These are phyloP conservation scores for Gamsiella multidivaricata DNA, from an alignment of 192 early-diverging fungal genomes.

Conservation along the genomic window DNA sequence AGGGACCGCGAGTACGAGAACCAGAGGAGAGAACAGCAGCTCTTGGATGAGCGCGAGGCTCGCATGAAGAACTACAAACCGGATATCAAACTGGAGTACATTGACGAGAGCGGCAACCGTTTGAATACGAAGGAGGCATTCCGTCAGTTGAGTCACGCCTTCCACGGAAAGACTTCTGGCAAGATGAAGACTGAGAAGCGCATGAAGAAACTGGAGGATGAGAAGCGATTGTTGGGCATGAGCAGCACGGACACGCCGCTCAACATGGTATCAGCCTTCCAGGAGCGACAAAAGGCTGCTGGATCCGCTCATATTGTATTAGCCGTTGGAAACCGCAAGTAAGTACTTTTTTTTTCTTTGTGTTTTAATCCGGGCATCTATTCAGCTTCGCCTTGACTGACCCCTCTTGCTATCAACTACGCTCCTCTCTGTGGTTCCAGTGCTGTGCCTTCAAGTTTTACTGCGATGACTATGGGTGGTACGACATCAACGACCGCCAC, in stretches of 20 bases:
- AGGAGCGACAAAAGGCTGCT: slow-evolving; percentile 73
- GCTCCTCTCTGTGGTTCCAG: slow-evolving; percentile 17
- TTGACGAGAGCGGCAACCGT: slow-evolving; percentile 86
- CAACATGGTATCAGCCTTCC: slow-evolving; percentile 75
- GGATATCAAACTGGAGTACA: slow-evolving; percentile 89
- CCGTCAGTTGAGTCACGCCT: slow-evolving; percentile 89
- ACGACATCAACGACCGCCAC: slow-evolving; percentile 20
- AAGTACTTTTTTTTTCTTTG: too few relatives aligned
- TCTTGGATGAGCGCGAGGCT: slow-evolving; percentile 79
- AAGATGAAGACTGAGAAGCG: slow-evolving; percentile 95
- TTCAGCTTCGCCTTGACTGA: too few relatives aligned
- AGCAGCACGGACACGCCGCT: slow-evolving; percentile 80
- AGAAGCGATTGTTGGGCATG: slow-evolving; percentile 80
- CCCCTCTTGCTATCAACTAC: not conserved
- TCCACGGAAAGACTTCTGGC: slow-evolving; percentile 94
- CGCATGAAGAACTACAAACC: slow-evolving; percentile 93
- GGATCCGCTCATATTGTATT: slow-evolving; percentile 88
- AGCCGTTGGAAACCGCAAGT: slow-evolving; percentile 78
- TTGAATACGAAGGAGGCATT: slow-evolving; percentile 93
- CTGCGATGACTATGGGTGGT: slow-evolving; percentile 18
- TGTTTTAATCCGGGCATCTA: too few relatives aligned
- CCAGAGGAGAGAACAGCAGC: slow-evolving; percentile 67
- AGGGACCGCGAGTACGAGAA: slow-evolving; percentile 63
- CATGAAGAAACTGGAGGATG: slow-evolving; percentile 84
- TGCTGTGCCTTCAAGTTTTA: slow-evolving; percentile 51